Evolutionary conservation across 108 stramenopile species (phyloP), one percentile per base, ranked within the genome.

Genomic region (Cylindrotheca closterium): DNA sequence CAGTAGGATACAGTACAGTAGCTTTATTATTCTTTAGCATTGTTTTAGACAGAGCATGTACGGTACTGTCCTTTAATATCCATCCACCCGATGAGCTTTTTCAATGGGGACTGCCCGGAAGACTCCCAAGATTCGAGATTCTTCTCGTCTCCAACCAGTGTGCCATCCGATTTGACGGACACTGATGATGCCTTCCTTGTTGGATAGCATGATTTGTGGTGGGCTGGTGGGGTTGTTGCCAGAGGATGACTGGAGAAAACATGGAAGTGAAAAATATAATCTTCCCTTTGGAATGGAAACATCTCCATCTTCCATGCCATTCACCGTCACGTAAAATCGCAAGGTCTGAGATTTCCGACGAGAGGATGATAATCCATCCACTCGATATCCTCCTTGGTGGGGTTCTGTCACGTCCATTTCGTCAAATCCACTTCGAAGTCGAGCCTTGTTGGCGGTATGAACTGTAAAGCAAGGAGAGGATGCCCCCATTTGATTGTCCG

Each of bases 101-200:
- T 65, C 57, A 22, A 87, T 59, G n/a, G 83, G 71, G 19, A 68
- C 68, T 0, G 89, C 86, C 10, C 77, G 74, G 62, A 87, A 85
- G 19, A 74, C 54, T 18, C 89, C 89, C 2, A 82, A 62, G 37
- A 90, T 90, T 31, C 89, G 65, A 56, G 76, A 84, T 56, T 91
- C 89, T 65, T 86, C 83, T 29, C 89, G 63, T 51, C 89, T 27
- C 86, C 86, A 91, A 8, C 89, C 89, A 7, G 89, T 91, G 54
- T 91, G 77, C 89, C 89, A 91, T 21, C 89, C 89, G 29, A 84
- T 67, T 64, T 91, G 84, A 63, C 85, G 79, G 42, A 91, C 83
- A 29, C 78, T 82, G 0, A 87, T 72, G 10, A 81, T 73, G 2
- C 84, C 89, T 51, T 87, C 84, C 51, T 87, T 91, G 34, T 34